A percentile compares a stretch with the other conserved stretches of the same genome.
These are phyloP conservation scores for Castanopsis chinensis DNA, from an alignment of 306 rosid species.

Conservation along the genomic window DNA sequence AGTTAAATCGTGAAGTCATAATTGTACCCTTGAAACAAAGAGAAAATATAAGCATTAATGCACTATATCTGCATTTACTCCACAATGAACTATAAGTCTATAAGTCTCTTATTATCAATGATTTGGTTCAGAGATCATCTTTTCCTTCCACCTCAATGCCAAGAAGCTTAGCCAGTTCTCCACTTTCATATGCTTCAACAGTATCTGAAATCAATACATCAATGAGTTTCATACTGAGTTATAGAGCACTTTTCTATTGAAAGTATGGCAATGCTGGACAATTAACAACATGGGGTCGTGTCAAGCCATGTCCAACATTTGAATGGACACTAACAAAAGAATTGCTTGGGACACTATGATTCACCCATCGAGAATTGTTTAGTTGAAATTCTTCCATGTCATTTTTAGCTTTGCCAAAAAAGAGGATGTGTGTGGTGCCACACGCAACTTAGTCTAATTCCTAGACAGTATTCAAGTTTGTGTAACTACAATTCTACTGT, in stretches of 20 bases:
- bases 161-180: slow-evolving; percentile 61
- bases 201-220: slow-evolving; percentile 53
- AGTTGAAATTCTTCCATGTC: neutral
- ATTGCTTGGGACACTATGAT: neutral
- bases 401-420: neutral
- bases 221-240: neutral
- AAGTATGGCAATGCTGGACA: neutral
- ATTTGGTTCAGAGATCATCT: slow-evolving; percentile 56
- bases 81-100: neutral
- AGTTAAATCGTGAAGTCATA: neutral
- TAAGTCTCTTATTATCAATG: neutral
- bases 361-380: neutral
- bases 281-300: neutral
- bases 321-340: neutral
- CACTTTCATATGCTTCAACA: slow-evolving; percentile 71
- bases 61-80: neutral
- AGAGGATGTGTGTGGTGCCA: neutral
- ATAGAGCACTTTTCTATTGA: neutral
- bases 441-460: neutral
- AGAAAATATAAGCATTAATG: neutral
- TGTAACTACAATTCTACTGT: neutral
- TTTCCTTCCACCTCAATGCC: slow-evolving; percentile 43
- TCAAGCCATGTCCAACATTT: neutral
- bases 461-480: neutral
- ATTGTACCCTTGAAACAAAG: neutral